Conservation (phyloP, 1,139 yeast species). For the Yarrowia galli region DNA sequence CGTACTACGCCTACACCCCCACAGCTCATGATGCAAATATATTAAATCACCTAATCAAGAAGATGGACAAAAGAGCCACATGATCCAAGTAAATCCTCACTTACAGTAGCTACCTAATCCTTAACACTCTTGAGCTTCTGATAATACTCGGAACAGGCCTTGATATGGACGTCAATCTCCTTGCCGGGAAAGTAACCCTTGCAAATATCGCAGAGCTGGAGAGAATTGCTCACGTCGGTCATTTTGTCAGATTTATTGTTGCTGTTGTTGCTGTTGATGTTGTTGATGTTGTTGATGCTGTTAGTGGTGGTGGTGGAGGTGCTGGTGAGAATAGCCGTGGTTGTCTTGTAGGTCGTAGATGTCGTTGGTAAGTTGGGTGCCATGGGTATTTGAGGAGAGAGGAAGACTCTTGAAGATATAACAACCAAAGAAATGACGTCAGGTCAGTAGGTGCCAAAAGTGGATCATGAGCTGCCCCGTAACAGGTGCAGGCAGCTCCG, state of each 20-base stretch:
- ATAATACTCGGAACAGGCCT: conserved; percentile 23
- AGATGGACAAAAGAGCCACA: too few species aligned
- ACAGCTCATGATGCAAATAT: too few species aligned
- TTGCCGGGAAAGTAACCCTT: conserved; percentile 21
- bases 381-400: too few species aligned
- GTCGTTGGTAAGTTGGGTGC: neutral
- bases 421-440: neutral
- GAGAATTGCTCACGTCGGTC: neutral
- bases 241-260: too few species aligned
- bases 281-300: neutral
- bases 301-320: neutral
- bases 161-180: conserved; percentile 3
- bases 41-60: too few species aligned
- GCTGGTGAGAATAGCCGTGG: neutral
- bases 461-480: neutral
- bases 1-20: too few species aligned
- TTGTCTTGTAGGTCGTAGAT: neutral
- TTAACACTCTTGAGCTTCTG: conserved; percentile 29
- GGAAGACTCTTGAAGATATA: neutral
- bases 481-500: too few species aligned
- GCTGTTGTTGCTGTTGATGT: neutral
- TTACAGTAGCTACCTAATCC: too few species aligned
- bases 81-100: too few species aligned
- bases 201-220: conserved; percentile 23
- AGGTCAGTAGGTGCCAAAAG: neutral